phyloP scores from a whole-genome alignment of 2,329 filamentous ascomycete genomes.

The Cladosporium oxysporum region DNA sequence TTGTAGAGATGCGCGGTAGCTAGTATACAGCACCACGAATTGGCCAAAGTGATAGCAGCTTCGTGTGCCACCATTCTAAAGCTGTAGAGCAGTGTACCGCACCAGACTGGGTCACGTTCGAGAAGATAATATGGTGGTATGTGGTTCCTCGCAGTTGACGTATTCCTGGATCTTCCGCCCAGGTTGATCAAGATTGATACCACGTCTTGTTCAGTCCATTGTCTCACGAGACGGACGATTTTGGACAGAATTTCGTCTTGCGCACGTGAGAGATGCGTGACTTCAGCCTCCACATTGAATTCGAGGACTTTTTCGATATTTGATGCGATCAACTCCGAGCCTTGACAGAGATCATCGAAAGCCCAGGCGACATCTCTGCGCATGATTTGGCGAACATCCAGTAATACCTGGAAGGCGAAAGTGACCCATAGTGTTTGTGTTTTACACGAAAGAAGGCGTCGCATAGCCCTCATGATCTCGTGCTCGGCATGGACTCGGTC shows the following conservation, averaged over 20 bases:
- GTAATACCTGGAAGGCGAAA: not conserved
- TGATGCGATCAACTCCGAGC: not conserved
- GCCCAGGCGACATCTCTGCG: not conserved
- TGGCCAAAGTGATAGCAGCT: not conserved
- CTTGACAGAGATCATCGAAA: not conserved
- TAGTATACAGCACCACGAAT: not conserved
- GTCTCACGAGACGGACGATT: not conserved
- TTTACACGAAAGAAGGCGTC: not conserved
- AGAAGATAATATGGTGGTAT: not conserved
- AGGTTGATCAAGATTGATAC: not conserved
- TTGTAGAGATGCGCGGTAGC: conserved; percentile 8
- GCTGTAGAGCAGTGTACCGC: conserved; percentile 20
- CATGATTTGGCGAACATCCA: conserved; percentile 1
- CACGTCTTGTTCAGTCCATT: not conserved
- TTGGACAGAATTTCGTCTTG: not conserved
- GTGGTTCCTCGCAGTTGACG: not conserved
- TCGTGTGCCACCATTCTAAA: conserved; percentile 13
- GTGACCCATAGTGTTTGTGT: not conserved
- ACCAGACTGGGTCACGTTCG: conserved; percentile 16
- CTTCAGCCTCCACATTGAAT: not conserved
- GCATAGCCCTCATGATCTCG: conserved; percentile 7
- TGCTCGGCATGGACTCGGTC: not conserved
- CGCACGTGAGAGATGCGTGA: not conserved
- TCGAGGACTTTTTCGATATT: not conserved
- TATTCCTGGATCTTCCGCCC: not conserved